Evolutionary conservation across 2,329 filamentous ascomycete species (phyloP).

Genomic region (Nemania diffusa): DNA sequence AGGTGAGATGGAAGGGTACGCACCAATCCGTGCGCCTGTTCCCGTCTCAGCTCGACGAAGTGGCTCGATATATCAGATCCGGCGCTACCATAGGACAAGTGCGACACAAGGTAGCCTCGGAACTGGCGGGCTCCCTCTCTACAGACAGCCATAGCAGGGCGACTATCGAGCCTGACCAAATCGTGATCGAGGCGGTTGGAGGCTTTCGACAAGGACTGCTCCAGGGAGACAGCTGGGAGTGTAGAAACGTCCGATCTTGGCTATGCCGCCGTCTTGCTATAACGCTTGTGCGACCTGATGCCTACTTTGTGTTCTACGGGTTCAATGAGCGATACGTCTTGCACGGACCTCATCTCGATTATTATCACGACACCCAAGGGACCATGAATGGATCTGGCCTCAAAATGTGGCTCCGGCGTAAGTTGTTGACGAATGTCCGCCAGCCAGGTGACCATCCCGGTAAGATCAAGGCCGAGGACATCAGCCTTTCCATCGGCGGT

Average conservation of each 20-base stretch:
- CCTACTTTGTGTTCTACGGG: slow-evolving; percentile 47
- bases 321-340: slow-evolving; percentile 51
- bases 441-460: slow-evolving; percentile 25
- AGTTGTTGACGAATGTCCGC: slow-evolving; percentile 35
- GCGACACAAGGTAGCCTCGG: slow-evolving; percentile 40
- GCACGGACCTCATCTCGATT: slow-evolving; percentile 40
- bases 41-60: slow-evolving; percentile 25
- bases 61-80: slow-evolving; percentile 37
- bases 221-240: slow-evolving; percentile 50
- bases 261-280: slow-evolving; percentile 49
- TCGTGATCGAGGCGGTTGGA: slow-evolving; percentile 47
- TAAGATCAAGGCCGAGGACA: slow-evolving; percentile 37
- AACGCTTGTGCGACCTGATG: slow-evolving; percentile 35
- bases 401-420: slow-evolving; percentile 37
- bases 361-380: no score
- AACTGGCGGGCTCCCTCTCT: slow-evolving; percentile 33
- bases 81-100: slow-evolving; percentile 47
- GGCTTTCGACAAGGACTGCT: slow-evolving; percentile 48
- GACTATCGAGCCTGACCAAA: slow-evolving; percentile 44
- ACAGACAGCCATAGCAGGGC: background rate
- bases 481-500: slow-evolving; percentile 34
- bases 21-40: slow-evolving; percentile 23
- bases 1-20: slow-evolving; percentile 33
- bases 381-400: slow-evolving; percentile 29
- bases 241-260: slow-evolving; percentile 45